Percentiles rank a stretch among this genome's conserved stretches.
These are phyloP conservation scores for Cornus suecica DNA, from an alignment of 148 eudicot species.

Conservation along the genomic window DNA sequence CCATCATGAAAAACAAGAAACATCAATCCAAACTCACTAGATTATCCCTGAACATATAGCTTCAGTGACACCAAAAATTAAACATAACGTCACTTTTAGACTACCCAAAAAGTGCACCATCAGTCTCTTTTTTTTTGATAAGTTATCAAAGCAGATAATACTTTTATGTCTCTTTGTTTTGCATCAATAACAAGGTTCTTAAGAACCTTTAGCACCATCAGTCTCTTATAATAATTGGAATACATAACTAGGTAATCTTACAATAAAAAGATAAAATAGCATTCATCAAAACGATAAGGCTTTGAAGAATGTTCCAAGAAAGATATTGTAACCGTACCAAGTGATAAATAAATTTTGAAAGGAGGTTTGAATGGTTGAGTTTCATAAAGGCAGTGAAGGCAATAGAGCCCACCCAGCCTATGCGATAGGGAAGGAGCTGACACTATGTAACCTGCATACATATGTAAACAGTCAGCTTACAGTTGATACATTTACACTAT, in stretches of 20 bases:
- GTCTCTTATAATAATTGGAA: not conserved
- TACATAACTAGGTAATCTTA: not conserved
- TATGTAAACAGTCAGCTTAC: not conserved
- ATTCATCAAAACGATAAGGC: not conserved
- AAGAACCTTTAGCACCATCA: constrained; percentile 45
- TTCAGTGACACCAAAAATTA: not conserved
- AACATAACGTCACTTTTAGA: not conserved
- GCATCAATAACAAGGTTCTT: constrained; percentile 56
- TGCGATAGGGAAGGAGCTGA: constrained; percentile 39
- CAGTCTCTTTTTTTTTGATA: too few species aligned
- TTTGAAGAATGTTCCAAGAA: not conserved
- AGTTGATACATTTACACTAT: not conserved
- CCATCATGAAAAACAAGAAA: not conserved
- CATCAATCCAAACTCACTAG: not conserved
- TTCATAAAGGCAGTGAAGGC: constrained; percentile 76
- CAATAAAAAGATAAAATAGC: not conserved
- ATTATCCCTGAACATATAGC: not conserved
- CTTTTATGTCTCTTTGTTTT: constrained; percentile 42
- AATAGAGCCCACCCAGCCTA: constrained; percentile 77
- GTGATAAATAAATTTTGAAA: constrained; percentile 62
- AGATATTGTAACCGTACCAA: constrained; percentile 43
- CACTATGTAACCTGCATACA: constrained; percentile 52
- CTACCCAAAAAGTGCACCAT: not conserved
- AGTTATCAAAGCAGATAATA: constrained; percentile 51
- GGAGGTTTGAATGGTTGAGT: constrained; percentile 89